Evolutionary conservation across 768 basidiomycete genomes (phyloP), one percentile per base, ranked within the genome.

Genomic region (Gautieria morchelliformis): DNA sequence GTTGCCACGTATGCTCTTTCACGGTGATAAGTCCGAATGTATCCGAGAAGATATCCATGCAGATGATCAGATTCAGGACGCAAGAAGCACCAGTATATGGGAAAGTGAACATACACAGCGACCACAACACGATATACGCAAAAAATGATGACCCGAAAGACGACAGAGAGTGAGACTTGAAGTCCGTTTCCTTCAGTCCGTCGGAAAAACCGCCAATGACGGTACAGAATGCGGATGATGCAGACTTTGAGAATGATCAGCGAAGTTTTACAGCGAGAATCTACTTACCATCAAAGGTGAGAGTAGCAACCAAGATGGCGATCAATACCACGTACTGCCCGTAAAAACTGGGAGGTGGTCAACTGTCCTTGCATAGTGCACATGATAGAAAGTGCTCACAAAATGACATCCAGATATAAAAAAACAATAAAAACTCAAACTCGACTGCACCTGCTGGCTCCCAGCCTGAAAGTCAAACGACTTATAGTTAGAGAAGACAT

Each of bases 91-190:
- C 3, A 47, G 27, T 5, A 27, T 12, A 47, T 14, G n/a, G 12
- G 22, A 47, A 30, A 15, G n/a, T n/a, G 46, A 30, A 42, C 53
- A 41, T 27, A 54, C 53, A 54, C 41, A 20, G 53, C 53, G 27
- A 54, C 53, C 35, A 54, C 53, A n/a, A 54, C 11, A 19, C 53
- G 2, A 37, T 54, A 54, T 14, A 40, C 19, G 27, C 53, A 41
- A 39, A 54, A 54, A 41, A 54, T 17, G 12, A 40, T 40, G 27
- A 54, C 41, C 2, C 53, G 53, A 8, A 54, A 10, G 22, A 41
- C 24, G 8, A 44, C 39, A 10, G 53, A 42, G 4, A 44, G 32
- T n/a, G 39, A 42, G 24, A 27, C 5, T 27, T 24, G 35, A 19
- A 20, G 30, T 10, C 37, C 24, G 22, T 20, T 54, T 11, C 12